phyloP scores from a whole-genome alignment of 805 yeast species.

The Kuraishia hungarica region DNA sequence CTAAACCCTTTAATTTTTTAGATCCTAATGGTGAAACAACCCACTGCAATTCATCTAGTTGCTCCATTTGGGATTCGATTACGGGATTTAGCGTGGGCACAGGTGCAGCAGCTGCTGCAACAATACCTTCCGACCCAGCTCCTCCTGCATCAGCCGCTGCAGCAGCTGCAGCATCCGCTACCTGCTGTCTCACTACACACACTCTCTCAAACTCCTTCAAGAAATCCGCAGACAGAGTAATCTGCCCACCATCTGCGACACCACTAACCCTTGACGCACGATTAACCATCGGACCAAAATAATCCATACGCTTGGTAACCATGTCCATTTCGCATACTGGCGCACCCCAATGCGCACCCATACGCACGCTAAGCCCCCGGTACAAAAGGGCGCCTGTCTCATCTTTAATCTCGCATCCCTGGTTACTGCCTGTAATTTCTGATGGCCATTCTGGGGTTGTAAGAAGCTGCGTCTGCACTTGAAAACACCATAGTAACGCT shows the following conservation, averaged over 20 bases:
- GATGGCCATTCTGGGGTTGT: conserved; percentile 89
- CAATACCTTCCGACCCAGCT: no score
- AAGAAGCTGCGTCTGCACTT: conserved; percentile 77
- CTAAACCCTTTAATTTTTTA: conserved; percentile 85
- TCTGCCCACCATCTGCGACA: conserved; percentile 98
- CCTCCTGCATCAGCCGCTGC: background rate
- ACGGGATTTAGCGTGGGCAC: conserved; percentile 34
- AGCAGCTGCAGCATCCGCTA: background rate
- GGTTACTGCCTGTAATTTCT: conserved; percentile 76
- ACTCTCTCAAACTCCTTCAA: conserved; percentile 60
- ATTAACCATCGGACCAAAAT: conserved; percentile 97
- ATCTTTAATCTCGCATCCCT: conserved; percentile 76
- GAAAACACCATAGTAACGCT: conserved; percentile 90
- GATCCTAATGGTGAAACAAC: conserved; percentile 68
- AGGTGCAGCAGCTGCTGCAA: no score
- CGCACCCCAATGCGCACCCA: conserved; percentile 98
- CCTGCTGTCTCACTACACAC: conserved; percentile 14
- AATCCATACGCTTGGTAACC: conserved; percentile 95
- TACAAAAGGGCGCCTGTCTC: conserved; percentile 49
- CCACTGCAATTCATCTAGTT: conserved; percentile 65
- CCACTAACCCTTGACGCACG: conserved; percentile 89
- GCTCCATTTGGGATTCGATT: conserved; percentile 55
- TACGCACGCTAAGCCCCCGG: conserved; percentile 88
- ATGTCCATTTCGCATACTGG: conserved; percentile 95
- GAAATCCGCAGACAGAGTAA: conserved; percentile 78